A percentile compares a stretch with the other conserved stretches of the same genome.
Conservation (phyloP, 2,329 filamentous ascomycete genomes). For the Ceratocystis cubensis region DNA sequence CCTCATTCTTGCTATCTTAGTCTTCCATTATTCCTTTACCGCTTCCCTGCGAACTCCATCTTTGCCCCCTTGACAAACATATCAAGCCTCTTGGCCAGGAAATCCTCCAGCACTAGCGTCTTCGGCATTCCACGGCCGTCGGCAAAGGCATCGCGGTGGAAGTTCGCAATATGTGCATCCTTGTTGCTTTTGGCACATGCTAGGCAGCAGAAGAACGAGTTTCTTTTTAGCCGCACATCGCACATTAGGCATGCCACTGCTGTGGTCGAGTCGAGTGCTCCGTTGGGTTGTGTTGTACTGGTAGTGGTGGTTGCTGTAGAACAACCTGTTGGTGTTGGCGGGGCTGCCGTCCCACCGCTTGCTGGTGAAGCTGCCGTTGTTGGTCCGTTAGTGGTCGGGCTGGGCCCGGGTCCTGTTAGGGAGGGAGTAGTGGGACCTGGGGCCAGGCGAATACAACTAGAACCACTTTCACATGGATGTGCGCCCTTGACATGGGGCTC, state of each 20-base stretch:
- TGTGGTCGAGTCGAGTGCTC: constrained; percentile 14
- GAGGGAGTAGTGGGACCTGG: not conserved
- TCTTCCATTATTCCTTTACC: not conserved
- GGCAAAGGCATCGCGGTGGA: constrained; percentile 18
- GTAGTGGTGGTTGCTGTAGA: not conserved
- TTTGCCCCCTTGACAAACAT: constrained; percentile 18
- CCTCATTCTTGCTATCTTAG: not conserved
- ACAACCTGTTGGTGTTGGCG: not conserved
- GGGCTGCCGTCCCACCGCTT: not conserved
- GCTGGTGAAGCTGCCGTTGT: not conserved
- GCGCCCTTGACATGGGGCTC: constrained; percentile 15
- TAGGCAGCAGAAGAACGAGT: constrained; percentile 20
- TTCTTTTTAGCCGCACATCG: constrained; percentile 20
- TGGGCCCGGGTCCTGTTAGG: not conserved
- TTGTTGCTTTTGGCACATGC: constrained; percentile 21
- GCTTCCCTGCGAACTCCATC: constrained; percentile 16
- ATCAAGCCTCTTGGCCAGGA: constrained; percentile 17
- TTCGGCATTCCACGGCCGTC: constrained; percentile 20
- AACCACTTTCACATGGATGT: constrained; percentile 21
- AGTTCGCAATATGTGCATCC: constrained; percentile 20
- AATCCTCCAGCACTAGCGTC: constrained; percentile 19
- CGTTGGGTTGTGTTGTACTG: not conserved
- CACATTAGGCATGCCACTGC: constrained; percentile 20
- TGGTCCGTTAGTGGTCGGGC: not conserved
- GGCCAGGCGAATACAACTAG: constrained; percentile 17